Percentiles rank a stretch among this genome's conserved stretches.
Conservation (phyloP, 805 yeast genomes). For the Brettanomyces anomalus region DNA sequence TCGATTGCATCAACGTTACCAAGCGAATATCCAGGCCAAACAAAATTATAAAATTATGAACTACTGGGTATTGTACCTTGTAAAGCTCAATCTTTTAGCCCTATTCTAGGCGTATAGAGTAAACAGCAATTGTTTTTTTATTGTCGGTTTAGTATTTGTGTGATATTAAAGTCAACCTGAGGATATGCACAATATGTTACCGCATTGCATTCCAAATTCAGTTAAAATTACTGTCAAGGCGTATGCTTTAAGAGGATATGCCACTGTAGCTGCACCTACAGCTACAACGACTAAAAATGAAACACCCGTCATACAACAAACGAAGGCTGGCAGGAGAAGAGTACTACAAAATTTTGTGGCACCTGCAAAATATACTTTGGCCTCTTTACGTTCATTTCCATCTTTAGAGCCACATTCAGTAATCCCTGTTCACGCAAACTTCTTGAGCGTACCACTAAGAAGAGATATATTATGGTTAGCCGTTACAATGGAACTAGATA, state of each 20-base stretch:
- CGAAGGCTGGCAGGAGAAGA: not conserved
- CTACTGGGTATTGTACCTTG: too few species aligned
- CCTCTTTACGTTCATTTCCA: slow-evolving; percentile 79
- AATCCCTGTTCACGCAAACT: slow-evolving; percentile 65
- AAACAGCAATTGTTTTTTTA: too few species aligned
- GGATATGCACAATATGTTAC: too few species aligned
- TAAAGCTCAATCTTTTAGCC: too few species aligned
- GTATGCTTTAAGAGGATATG: not conserved
- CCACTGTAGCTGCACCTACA: slow-evolving; percentile 5
- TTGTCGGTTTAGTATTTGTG: too few species aligned
- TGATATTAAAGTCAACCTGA: too few species aligned
- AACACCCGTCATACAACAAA: not conserved
- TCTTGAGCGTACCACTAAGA: slow-evolving; percentile 69
- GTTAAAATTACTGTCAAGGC: too few species aligned
- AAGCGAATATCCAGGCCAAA: too few species aligned
- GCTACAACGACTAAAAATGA: not conserved
- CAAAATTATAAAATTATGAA: too few species aligned
- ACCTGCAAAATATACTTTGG: slow-evolving; percentile 67
- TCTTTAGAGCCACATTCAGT: slow-evolving; percentile 77
- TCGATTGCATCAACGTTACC: too few species aligned
- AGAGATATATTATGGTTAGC: slow-evolving; percentile 93
- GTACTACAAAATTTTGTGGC: slow-evolving; percentile 21
- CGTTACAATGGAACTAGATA: slow-evolving; percentile 85
- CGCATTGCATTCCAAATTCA: too few species aligned
- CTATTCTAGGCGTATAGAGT: too few species aligned